Evolutionary conservation across 148 eudicot species (phyloP), one percentile per base, ranked within the genome.

Genomic region (Diospyros kaki): DNA sequence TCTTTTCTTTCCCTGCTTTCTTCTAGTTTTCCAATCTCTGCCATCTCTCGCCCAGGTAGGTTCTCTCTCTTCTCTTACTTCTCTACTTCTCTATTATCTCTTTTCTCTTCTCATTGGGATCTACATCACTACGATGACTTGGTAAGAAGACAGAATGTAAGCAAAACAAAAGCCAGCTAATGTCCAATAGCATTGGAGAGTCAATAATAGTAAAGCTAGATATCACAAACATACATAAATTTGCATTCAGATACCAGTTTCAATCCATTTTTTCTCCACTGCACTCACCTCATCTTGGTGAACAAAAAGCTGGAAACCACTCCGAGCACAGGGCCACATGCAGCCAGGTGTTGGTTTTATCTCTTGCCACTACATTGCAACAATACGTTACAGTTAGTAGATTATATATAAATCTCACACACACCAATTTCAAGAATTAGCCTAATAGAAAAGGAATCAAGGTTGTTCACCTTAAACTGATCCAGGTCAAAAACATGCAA

Each of bases 261-360:
- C 28, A 44, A 41, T 42, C 17, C 64, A 72, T 62, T 65, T 12
- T 44, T 72, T 44, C 14, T 6, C 46, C 43, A 58, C 62, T 42
- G 73, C 12, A 76, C 91, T 71, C 76, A 92, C 98, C 90, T 92
- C 94, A 66, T 95, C 98, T 88, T 95, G 98, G 81, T 90, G 83
- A 85, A 92, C 98, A 78, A 84, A 74, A 78, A 95, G 78, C 86
- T 95, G 98, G 70, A 95, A 95, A 60, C 94, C 98, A 87, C 98
- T 95, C 73, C 98, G 89, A 71, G 94, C 79, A 78, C 97, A 92
- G 4, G 98, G 97, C 98, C 98, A 92, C 92, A 92, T 70, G 84
- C 93, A 83, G 61, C 92, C 98, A 83, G 85, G 98, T 45, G 69
- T 76, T 18, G 98, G 90, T 84, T 92, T 95, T 83, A 95, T 87